Evolutionary conservation across 305 asterid species (phyloP).

Genomic region (Salvia sclarea): DNA sequence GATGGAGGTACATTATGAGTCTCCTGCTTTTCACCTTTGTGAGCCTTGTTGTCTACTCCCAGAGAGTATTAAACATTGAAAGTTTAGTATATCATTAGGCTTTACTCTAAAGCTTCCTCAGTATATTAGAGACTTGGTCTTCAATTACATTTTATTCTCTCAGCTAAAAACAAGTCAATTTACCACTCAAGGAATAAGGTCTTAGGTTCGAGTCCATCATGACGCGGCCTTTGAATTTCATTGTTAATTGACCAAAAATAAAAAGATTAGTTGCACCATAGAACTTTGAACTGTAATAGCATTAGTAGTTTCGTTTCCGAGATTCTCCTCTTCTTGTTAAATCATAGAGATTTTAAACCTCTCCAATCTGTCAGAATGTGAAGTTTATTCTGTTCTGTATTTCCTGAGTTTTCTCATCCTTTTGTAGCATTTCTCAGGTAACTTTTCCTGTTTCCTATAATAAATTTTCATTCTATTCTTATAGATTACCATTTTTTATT

Average conservation of each 20-base stretch:
- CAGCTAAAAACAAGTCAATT: conserved; percentile 6
- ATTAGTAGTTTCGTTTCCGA: neutral
- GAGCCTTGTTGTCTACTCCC: conserved; percentile 13
- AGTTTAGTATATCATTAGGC: neutral
- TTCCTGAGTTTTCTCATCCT: no score
- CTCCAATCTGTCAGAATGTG: no score
- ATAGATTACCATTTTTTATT: no score
- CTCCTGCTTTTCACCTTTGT: conserved; percentile 24
- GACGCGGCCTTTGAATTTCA: no score
- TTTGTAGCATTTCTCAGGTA: no score
- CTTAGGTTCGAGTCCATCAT: no score
- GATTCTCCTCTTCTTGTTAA: neutral
- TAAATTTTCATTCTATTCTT: no score
- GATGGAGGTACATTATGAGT: conserved; percentile 76
- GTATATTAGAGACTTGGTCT: conserved; percentile 7
- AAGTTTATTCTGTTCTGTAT: no score
- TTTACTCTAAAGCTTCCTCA: conserved; percentile 11
- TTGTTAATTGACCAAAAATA: no score
- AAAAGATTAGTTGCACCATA: neutral
- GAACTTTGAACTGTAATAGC: conserved; percentile 18
- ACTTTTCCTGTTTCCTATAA: no score
- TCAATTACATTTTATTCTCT: neutral
- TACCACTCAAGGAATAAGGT: conserved; percentile 7
- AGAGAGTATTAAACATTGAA: conserved; percentile 16
- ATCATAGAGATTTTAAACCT: no score